Evolutionary conservation across 2,329 filamentous ascomycete species (phyloP).

Genomic region (Aspergillus floridensis): DNA sequence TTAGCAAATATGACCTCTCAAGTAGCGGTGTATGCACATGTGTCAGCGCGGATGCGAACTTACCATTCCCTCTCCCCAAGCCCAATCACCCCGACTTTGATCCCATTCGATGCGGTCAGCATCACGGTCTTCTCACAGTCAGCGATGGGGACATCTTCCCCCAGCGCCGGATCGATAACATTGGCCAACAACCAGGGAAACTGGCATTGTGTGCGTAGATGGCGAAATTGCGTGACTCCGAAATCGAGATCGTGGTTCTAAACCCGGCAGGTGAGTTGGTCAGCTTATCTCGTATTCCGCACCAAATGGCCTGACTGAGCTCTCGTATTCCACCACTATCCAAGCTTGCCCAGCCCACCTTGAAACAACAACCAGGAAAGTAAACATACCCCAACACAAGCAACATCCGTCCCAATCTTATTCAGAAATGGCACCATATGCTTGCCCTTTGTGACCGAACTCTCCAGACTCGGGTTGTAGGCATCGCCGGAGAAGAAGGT

Average conservation of each 20-base stretch:
- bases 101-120: conserved; percentile 74
- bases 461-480: conserved; percentile 88
- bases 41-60: background rate
- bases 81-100: conserved; percentile 82
- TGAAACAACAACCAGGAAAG: background rate
- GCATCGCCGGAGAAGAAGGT: conserved; percentile 90
- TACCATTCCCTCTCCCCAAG: conserved; percentile 81
- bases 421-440: conserved; percentile 91
- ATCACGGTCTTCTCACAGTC: conserved; percentile 73
- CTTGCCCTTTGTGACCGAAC: conserved; percentile 80
- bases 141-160: conserved; percentile 70
- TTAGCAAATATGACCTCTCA: background rate
- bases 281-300: background rate
- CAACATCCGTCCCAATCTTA: conserved; percentile 69
- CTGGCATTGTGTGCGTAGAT: conserved; percentile 69
- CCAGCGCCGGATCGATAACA: conserved; percentile 78
- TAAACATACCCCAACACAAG: conserved; percentile 72
- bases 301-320: too few species aligned
- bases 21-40: background rate
- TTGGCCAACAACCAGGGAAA: conserved; percentile 93
- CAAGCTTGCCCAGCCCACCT: background rate
- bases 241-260: conserved; percentile 93
- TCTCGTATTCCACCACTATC: background rate
- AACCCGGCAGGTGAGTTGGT: conserved; percentile 12
- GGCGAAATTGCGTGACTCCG: conserved; percentile 74